Percentiles rank a stretch among this genome's conserved stretches.
These are phyloP conservation scores for Picea glauca DNA, from an alignment of 75 land plant genomes.

Conservation along the genomic window DNA sequence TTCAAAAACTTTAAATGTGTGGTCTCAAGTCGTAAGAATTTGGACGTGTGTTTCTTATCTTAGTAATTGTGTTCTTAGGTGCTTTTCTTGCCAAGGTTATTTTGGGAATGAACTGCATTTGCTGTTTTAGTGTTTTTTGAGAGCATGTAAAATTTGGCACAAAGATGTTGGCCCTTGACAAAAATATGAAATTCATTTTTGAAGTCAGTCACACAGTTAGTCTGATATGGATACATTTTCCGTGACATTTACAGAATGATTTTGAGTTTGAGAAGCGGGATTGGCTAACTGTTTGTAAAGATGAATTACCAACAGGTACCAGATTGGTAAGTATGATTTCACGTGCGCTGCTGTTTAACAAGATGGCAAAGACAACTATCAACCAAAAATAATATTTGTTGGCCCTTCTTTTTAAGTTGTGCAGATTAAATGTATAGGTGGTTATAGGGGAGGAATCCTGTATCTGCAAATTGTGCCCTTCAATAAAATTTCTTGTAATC, in stretches of 20 bases:
- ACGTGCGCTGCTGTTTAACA: too few species aligned
- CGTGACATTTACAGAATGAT: constrained; percentile 52
- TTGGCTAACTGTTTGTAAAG: constrained; percentile 63
- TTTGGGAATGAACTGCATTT: neutral
- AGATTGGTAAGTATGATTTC: constrained; percentile 50
- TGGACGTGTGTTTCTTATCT: too few species aligned
- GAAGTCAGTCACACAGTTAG: neutral
- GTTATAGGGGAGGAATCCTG: neutral
- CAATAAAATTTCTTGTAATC: neutral
- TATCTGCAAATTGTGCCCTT: neutral
- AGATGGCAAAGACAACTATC: neutral
- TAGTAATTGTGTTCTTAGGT: neutral
- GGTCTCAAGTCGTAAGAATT: too few species aligned
- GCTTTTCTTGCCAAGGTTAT: neutral
- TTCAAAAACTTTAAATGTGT: too few species aligned
- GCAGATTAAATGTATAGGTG: too few species aligned
- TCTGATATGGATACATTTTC: constrained; percentile 1
- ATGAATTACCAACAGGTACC: constrained; percentile 67
- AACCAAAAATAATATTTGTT: too few species aligned
- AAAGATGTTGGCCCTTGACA: neutral
- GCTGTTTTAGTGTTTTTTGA: neutral
- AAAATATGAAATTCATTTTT: neutral
- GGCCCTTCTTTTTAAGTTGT: too few species aligned
- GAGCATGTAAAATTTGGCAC: neutral
- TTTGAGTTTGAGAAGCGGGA: constrained; percentile 78